These are phyloP conservation scores for Monosporozyma siamensis DNA, from an alignment of 805 yeast genomes.

Conservation along the genomic window DNA sequence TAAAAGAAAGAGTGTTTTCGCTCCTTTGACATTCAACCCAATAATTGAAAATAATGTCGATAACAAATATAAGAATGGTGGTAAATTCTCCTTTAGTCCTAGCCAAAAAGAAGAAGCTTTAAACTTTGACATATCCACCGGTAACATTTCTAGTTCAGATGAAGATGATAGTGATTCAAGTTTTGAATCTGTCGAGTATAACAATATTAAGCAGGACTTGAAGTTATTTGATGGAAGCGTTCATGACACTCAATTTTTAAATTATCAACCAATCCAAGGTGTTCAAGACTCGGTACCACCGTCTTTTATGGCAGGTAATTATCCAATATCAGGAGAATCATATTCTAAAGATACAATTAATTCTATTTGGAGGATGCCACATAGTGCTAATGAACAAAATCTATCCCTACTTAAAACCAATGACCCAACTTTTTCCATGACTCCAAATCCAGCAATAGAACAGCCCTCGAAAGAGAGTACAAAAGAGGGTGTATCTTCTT, in stretches of 20 bases:
- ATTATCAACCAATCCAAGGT: slow-evolving; percentile 9
- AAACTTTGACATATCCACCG: slow-evolving; percentile 26
- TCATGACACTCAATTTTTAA: slow-evolving; percentile 13
- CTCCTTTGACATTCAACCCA: slow-evolving; percentile 77
- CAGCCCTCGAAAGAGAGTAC: not conserved
- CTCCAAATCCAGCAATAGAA: not conserved
- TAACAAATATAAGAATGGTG: slow-evolving; percentile 81
- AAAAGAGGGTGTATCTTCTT: not conserved
- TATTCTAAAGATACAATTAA: slow-evolving; percentile 15
- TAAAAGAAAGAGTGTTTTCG: slow-evolving; percentile 54
- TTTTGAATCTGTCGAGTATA: slow-evolving; percentile 18
- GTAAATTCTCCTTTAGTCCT: slow-evolving; percentile 55
- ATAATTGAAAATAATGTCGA: slow-evolving; percentile 68
- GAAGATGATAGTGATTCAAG: slow-evolving; percentile 27
- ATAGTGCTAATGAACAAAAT: slow-evolving; percentile 11
- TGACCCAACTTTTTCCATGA: slow-evolving; percentile 8
- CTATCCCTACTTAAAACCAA: slow-evolving; percentile 16
- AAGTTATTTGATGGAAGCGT: slow-evolving; percentile 14
- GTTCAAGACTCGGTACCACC: slow-evolving; percentile 13
- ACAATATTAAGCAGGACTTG: slow-evolving; percentile 12
- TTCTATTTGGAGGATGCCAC: slow-evolving; percentile 23
- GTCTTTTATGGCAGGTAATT: slow-evolving; percentile 7
- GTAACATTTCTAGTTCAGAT: slow-evolving; percentile 26
- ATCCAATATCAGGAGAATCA: slow-evolving; percentile 7
- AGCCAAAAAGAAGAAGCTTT: slow-evolving; percentile 25